Evolutionary conservation across 176 grass and related monocot genomes (phyloP).

Genomic region (Cymbopogon citratus): DNA sequence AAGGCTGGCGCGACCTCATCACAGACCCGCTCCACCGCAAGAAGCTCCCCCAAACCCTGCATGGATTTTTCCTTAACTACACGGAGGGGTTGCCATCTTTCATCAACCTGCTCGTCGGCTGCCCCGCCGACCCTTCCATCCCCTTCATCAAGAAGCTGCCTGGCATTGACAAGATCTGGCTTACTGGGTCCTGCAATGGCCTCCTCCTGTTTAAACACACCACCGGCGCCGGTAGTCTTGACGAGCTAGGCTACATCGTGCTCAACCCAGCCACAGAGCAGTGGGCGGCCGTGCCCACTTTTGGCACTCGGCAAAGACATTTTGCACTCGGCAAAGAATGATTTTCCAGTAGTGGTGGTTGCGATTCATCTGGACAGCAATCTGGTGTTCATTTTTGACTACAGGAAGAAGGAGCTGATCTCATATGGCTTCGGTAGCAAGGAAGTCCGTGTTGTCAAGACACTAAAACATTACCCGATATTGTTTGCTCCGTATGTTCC

Average conservation of each 20-base stretch:
- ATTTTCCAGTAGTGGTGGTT: too few species aligned
- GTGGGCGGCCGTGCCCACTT: not conserved
- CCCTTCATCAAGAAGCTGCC: not conserved
- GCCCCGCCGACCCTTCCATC: not conserved
- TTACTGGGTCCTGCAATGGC: not conserved
- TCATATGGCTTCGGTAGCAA: not conserved
- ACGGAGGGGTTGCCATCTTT: not conserved
- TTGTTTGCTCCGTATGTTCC: not conserved
- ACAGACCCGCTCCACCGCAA: not conserved
- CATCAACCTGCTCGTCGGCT: not conserved
- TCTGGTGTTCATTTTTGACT: too few species aligned
- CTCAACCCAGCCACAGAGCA: not conserved
- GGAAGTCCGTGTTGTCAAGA: not conserved
- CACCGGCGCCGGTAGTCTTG: too few species aligned
- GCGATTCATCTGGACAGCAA: too few species aligned
- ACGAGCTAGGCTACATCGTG: not conserved
- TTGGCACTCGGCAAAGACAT: too few species aligned
- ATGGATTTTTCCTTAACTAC: not conserved
- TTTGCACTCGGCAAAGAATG: too few species aligned
- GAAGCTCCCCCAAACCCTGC: conserved; percentile 1
- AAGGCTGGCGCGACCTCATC: not conserved
- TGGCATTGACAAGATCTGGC: not conserved
- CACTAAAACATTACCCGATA: too few species aligned
- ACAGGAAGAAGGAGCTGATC: not conserved
- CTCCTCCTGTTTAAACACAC: not conserved